phyloP scores from a whole-genome alignment of 148 eudicot genomes.

The Mesembryanthemum crystallinum region DNA sequence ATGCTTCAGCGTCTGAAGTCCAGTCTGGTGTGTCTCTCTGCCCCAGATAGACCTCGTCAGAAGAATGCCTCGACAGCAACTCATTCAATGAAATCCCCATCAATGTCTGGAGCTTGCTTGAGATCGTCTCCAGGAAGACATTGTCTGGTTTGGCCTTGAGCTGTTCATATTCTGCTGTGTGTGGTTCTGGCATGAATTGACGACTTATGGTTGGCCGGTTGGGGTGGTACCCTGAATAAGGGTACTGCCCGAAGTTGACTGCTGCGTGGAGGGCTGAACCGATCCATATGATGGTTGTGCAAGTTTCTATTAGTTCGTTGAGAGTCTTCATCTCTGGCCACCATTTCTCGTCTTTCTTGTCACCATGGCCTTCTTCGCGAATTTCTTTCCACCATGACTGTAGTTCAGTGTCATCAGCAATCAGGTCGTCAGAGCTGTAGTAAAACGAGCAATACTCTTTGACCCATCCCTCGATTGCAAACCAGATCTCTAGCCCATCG shows the following conservation, averaged over 20 bases:
- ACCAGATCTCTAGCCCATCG: constrained; percentile 86
- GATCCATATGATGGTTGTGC: constrained; percentile 75
- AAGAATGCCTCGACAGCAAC: constrained; percentile 70
- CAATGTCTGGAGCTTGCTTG: constrained; percentile 57
- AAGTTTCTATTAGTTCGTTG: constrained; percentile 45
- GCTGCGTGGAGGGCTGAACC: constrained; percentile 92
- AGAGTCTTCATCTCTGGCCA: constrained; percentile 69
- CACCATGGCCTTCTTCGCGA: constrained; percentile 68
- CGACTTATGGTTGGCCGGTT: constrained; percentile 82
- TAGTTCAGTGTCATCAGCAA: constrained; percentile 58
- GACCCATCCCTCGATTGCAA: constrained; percentile 75
- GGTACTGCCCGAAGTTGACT: constrained; percentile 79
- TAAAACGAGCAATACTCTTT: constrained; percentile 58
- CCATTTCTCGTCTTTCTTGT: constrained; percentile 72
- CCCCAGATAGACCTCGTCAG: constrained; percentile 82
- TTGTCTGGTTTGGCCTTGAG: constrained; percentile 52
- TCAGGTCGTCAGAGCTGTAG: constrained; percentile 45
- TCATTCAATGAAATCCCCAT: constrained; percentile 72
- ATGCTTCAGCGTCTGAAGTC: constrained; percentile 51
- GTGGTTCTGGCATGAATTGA: constrained; percentile 58
- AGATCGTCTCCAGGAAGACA: constrained; percentile 58
- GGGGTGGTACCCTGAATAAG: constrained; percentile 75
- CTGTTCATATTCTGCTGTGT: constrained; percentile 60
- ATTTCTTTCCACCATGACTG: constrained; percentile 81
- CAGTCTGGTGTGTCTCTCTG: constrained; percentile 63